Evolutionary conservation across 495 filamentous ascomycete genomes (phyloP), one percentile per base, ranked within the genome.

Genomic region (Penicillium dipodomyicola): DNA sequence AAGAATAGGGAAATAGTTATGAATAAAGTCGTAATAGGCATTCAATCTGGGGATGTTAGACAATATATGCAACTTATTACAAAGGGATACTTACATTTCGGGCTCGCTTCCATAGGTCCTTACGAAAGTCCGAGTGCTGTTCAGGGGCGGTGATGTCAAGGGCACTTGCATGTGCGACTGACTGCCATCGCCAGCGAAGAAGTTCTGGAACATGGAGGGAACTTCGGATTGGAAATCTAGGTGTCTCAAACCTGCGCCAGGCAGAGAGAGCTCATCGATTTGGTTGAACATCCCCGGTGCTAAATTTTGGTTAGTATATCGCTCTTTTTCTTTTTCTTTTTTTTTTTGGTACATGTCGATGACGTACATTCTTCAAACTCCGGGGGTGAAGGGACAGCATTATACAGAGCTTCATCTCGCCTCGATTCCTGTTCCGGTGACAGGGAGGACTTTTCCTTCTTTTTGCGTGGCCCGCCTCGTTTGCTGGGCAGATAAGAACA

Each of bases 1-100:
- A 44, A 86, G 60, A 48, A 86, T 80, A 4, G 83, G 82, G 47
- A 86, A 82, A 64, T 81, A 84, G 17, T 69, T 63, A 65, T 85
- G 82, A 41, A 84, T 81, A 62, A 79, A 84, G 27, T 81, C 77
- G 59, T 84, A 85, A 61, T 84, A 84, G 23, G 81, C 83, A 49
- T 80, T 80, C 50, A 85, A 65, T 62, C 83, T 85, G 57, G 30
- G 5, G 12, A 37, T 14, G 12, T 70, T 69, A 75, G 66, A 50
- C 17, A 37, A 23, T 25, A 12, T 51, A 10, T 9, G 1, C 5
- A 49, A 37, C 14, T 17, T 33, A 33, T 29, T 2, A 33, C 5
- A 39, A 3, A 51, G 15, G 17, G 2, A 29, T 20, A 68, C 74
- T 47, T 58, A 77, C 76, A 78, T 76, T 43, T 74, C 74, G 15